A percentile compares a stretch with the other conserved stretches of the same genome.
These are phyloP conservation scores for Pholiota adiposa DNA, from an alignment of 1,284 basidiomycete genomes.

Conservation along the genomic window DNA sequence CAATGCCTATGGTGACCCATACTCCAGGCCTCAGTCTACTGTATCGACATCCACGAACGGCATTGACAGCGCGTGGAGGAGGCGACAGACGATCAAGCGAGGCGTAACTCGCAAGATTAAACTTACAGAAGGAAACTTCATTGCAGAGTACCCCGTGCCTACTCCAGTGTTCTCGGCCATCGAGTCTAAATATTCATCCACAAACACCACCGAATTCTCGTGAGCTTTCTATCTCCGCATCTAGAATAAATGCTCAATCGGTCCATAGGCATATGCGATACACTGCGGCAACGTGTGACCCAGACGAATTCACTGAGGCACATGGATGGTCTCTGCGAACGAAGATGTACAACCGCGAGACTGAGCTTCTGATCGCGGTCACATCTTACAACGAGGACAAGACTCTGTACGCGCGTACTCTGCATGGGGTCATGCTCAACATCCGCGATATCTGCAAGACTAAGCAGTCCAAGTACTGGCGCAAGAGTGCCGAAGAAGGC, in stretches of 20 bases:
- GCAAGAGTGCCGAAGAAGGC: slow-evolving; percentile 83
- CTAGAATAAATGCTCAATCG: not conserved
- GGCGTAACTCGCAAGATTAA: slow-evolving; percentile 93
- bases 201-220: slow-evolving; percentile 85
- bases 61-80: slow-evolving; percentile 78
- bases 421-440: slow-evolving; percentile 97
- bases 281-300: slow-evolving; percentile 92
- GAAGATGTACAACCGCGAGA: slow-evolving; percentile 87
- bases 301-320: slow-evolving; percentile 87
- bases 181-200: slow-evolving; percentile 77
- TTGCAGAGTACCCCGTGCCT: slow-evolving; percentile 90
- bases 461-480: slow-evolving; percentile 95
- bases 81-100: slow-evolving; percentile 90
- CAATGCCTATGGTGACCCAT: slow-evolving; percentile 68
- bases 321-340: slow-evolving; percentile 86
- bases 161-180: slow-evolving; percentile 86
- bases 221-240: slow-evolving; percentile 32
- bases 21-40: slow-evolving; percentile 64
- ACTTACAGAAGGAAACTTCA: slow-evolving; percentile 91
- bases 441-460: slow-evolving; percentile 98
- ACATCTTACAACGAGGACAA: slow-evolving; percentile 95
- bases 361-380: slow-evolving; percentile 92
- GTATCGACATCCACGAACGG: slow-evolving; percentile 68
- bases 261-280: slow-evolving; percentile 83
- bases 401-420: slow-evolving; percentile 88